Base-by-base conservation (phyloP, 2,329 filamentous ascomycete genomes). In the Colletotrichum sp. region DNA sequence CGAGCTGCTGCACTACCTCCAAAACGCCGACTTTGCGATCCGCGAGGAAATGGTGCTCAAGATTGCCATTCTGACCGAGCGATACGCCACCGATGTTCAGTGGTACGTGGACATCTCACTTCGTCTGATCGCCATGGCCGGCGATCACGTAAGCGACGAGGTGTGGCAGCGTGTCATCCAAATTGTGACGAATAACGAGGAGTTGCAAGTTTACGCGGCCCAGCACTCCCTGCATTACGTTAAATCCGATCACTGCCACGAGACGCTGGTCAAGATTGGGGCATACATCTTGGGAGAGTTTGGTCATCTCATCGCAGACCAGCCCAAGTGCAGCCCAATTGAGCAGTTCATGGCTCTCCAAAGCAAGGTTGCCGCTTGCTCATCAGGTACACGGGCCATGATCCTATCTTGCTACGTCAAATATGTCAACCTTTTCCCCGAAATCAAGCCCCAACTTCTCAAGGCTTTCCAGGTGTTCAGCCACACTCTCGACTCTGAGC, bases 81-180 rank as follows among this genome's bases (percentile, higher is more conserved):
- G 98, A 82, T 99, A 99, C 82, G 97, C 97, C 29, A 98, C 96
- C 1, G 97, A 99, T 80, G 95, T 98, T 24, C 96, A 98, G 86
- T 99, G 97, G 97, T 99, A 99, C 83, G 97, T 99, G 76, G 96
- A 99, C 81, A 98, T 98, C 78, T 98, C 97, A 13, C 88, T 99
- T 77, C 92, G 96, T 70, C 90, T 99, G 66, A 96, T 99, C 73
- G 95, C 96, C 72, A 96, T 98, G 91, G 97, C 97, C 5, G 97
- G 97, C 77, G 97, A 99, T 80, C 97, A 99, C 82, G 96, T 99
- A 78, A 98, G 96, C 83, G 97, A 99, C 76, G 97, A 99, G 84
- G 97, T 99, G 21, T 99, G 97, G 97, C 97, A 99, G 83, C 93
- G 97, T 78, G 96, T 99, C 70, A 98, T 98, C 76, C 97, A 99